Conservation (phyloP, 108 stramenopile species). For the Nitzschia sp. region DNA sequence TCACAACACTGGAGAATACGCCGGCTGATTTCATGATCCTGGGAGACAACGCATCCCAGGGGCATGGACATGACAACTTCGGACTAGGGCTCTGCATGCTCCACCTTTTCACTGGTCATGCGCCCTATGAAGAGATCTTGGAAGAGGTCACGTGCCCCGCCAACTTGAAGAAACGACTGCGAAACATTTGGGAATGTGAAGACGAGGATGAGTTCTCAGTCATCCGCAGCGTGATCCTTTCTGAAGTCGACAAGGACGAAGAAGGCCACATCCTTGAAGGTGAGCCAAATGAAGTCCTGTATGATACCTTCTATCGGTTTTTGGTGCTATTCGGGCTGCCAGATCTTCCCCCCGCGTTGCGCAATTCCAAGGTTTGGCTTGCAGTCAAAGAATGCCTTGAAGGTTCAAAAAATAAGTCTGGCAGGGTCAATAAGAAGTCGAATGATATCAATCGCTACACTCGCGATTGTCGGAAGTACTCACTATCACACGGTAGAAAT, state of each 20-base stretch:
- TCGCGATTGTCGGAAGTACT: conserved; percentile 63
- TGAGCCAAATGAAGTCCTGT: conserved; percentile 77
- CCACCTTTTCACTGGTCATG: conserved; percentile 94
- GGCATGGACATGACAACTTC: conserved; percentile 91
- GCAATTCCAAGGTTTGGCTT: conserved; percentile 66
- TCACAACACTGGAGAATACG: conserved; percentile 98
- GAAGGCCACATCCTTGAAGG: conserved; percentile 74
- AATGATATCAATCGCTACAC: conserved; percentile 49
- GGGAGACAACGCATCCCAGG: conserved; percentile 87
- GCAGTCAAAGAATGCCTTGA: conserved; percentile 51
- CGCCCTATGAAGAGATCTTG: conserved; percentile 97
- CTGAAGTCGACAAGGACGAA: conserved; percentile 74
- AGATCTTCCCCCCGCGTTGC: conserved; percentile 23
- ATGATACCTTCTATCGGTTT: conserved; percentile 93
- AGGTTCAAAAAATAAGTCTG: conserved; percentile 6
- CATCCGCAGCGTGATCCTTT: conserved; percentile 69
- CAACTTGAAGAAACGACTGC: conserved; percentile 55
- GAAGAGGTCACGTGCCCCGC: conserved; percentile 85
- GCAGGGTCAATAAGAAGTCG: conserved; percentile 26
- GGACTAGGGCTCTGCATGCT: conserved; percentile 93
- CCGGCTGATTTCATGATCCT: conserved; percentile 92
- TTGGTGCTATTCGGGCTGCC: conserved; percentile 92
- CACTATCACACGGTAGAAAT: conserved; percentile 63
- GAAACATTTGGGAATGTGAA: conserved; percentile 81
- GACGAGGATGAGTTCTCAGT: conserved; percentile 53